phyloP scores from a whole-genome alignment of 169 alveolate genomes.

The Plasmodium vivax region DNA sequence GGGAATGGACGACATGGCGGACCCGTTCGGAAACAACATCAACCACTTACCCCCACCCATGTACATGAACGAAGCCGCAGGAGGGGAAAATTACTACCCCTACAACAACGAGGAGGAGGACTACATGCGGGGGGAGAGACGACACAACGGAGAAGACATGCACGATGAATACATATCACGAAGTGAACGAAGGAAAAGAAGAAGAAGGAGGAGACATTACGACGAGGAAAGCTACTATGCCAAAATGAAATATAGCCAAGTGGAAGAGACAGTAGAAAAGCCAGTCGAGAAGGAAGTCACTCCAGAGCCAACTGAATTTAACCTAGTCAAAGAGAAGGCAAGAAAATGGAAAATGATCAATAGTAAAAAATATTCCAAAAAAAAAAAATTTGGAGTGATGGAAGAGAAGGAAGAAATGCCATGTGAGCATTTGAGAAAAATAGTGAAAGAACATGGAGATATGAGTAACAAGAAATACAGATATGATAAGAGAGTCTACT shows the following conservation, averaged over 20 bases:
- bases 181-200: background rate
- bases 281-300: background rate
- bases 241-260: background rate
- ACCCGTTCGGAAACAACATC: background rate
- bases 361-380: constrained; percentile 82
- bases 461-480: constrained; percentile 97
- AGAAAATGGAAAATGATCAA: constrained; percentile 89
- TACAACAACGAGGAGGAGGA: constrained; percentile 3
- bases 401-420: constrained; percentile 91
- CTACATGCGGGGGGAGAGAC: background rate
- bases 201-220: background rate
- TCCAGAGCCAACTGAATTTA: constrained; percentile 3
- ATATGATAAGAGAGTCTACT: constrained; percentile 96
- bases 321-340: constrained; percentile 79
- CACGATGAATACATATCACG: constrained; percentile 10
- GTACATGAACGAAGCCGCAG: background rate
- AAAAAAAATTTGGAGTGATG: constrained; percentile 76
- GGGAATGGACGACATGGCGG: background rate
- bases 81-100: background rate
- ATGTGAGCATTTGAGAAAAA: constrained; percentile 98
- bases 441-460: constrained; percentile 98
- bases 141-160: background rate
- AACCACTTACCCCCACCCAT: background rate
- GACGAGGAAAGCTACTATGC: constrained; percentile 7
- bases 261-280: background rate